A percentile compares a stretch with the other conserved stretches of the same genome.
Conservation (phyloP, 306 rosid species). For the Carpinus viminea region DNA sequence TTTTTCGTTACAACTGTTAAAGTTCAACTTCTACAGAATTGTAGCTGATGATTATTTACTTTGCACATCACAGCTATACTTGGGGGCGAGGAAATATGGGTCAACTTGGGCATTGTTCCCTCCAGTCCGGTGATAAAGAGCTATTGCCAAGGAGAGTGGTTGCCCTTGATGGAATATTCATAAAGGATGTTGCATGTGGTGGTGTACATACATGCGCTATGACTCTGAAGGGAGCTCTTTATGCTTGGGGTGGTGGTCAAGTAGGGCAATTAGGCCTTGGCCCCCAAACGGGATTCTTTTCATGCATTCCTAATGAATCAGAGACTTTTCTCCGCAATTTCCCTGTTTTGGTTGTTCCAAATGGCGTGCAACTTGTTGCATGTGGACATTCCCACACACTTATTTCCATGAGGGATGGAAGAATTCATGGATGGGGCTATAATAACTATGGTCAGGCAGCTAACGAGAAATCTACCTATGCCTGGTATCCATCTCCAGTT, state of each 20-base stretch:
- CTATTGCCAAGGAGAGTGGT: slow-evolving; percentile 89
- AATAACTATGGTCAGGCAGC: slow-evolving; percentile 96
- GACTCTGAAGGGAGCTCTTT: slow-evolving; percentile 79
- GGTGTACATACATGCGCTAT: slow-evolving; percentile 88
- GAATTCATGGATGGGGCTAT: slow-evolving; percentile 98
- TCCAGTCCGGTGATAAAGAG: slow-evolving; percentile 81
- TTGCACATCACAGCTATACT: slow-evolving; percentile 64
- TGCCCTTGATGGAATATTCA: slow-evolving; percentile 64
- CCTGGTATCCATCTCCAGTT: slow-evolving; percentile 95
- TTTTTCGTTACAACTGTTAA: not conserved
- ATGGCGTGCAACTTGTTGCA: slow-evolving; percentile 71
- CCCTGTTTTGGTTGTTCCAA: slow-evolving; percentile 81
- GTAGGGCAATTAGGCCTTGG: slow-evolving; percentile 95
- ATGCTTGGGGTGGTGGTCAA: slow-evolving; percentile 96
- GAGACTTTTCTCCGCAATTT: slow-evolving; percentile 62
- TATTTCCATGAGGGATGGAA: slow-evolving; percentile 69
- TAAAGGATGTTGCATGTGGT: slow-evolving; percentile 75
- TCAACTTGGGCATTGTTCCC: slow-evolving; percentile 96
- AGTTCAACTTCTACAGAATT: not conserved
- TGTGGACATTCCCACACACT: slow-evolving; percentile 95
- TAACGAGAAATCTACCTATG: slow-evolving; percentile 82
- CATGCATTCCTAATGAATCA: slow-evolving; percentile 61
- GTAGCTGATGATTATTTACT: slow-evolving; percentile 25
- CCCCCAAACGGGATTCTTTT: slow-evolving; percentile 78
- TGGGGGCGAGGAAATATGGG: slow-evolving; percentile 98